These are phyloP conservation scores for Saccharomycopsis lassenensis DNA, from an alignment of 805 yeast species.

Conservation along the genomic window DNA sequence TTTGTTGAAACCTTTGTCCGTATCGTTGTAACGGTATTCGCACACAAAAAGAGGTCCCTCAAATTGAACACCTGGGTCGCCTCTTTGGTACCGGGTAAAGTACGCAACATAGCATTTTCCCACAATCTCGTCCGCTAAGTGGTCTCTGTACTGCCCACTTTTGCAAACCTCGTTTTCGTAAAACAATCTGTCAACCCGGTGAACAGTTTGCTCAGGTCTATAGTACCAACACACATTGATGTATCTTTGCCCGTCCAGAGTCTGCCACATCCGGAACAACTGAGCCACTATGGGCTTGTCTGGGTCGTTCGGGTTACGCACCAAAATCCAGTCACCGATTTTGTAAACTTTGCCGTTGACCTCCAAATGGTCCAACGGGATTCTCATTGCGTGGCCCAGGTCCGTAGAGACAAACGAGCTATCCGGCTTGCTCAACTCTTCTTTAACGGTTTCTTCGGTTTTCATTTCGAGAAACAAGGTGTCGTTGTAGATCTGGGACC, in stretches of 20 bases:
- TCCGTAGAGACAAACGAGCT: constrained; percentile 52
- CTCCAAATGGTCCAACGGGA: constrained; percentile 71
- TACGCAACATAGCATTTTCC: constrained; percentile 94
- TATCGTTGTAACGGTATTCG: constrained; percentile 88
- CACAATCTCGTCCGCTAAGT: constrained; percentile 73
- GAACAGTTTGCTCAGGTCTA: constrained; percentile 96
- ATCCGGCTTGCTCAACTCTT: constrained; percentile 75
- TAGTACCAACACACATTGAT: constrained; percentile 96
- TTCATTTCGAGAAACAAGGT: constrained; percentile 52
- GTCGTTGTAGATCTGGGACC: constrained; percentile 47
- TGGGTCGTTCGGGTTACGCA: constrained; percentile 79
- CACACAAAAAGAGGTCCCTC: constrained; percentile 87
- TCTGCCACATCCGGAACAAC: constrained; percentile 83
- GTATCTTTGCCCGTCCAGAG: constrained; percentile 69
- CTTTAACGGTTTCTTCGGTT: constrained; percentile 45
- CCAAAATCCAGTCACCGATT: constrained; percentile 92
- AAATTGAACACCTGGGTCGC: constrained; percentile 73
- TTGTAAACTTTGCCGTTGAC: constrained; percentile 61
- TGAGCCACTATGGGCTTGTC: constrained; percentile 90
- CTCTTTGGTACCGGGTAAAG: constrained; percentile 88
- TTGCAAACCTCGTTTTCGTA: constrained; percentile 93
- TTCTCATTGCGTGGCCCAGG: constrained; percentile 41
- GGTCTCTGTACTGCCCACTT: constrained; percentile 95
- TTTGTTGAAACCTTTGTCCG: constrained; percentile 81
- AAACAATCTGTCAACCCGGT: constrained; percentile 78